phyloP scores from a whole-genome alignment of 345 rosid species.

The Balakata baccata region DNA sequence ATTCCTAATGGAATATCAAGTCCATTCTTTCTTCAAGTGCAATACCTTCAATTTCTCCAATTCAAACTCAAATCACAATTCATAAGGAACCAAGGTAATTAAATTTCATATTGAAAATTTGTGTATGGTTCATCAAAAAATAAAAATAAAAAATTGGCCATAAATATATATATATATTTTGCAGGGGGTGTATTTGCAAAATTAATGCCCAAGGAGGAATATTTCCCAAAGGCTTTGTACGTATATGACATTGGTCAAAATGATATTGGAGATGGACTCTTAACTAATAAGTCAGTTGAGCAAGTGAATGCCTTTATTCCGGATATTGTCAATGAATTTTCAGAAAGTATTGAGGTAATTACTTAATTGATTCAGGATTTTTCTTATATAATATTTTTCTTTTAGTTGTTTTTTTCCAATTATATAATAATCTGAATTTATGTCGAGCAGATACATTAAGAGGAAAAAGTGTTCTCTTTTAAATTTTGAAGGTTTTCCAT shows the following conservation, averaged over 20 bases:
- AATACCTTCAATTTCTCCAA: conserved; percentile 42
- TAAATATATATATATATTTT: neutral
- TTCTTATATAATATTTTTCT: no score
- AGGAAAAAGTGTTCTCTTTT: no score
- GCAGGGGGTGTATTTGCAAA: conserved; percentile 33
- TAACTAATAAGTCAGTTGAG: conserved; percentile 29
- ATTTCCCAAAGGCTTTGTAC: conserved; percentile 45
- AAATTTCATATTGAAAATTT: no score
- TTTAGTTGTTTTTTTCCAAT: no score
- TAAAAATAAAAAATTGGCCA: no score
- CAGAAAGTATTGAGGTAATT: conserved; percentile 36
- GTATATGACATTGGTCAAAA: conserved; percentile 65
- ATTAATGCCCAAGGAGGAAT: conserved; percentile 40
- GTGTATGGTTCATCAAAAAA: no score
- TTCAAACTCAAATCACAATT: conserved; percentile 39
- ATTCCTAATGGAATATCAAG: conserved; percentile 33
- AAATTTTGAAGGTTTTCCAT: no score
- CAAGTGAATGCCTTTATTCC: conserved; percentile 45
- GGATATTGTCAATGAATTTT: conserved; percentile 35
- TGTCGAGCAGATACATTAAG: no score
- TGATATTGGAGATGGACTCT: conserved; percentile 43
- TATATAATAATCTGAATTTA: no score
- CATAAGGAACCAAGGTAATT: conserved; percentile 45
- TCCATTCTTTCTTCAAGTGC: conserved; percentile 43
- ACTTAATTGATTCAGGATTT: no score